A percentile compares a stretch with the other conserved stretches of the same genome.
phyloP scores from a whole-genome alignment of 257 asterid genomes.

The Lycium ferocissimum region DNA sequence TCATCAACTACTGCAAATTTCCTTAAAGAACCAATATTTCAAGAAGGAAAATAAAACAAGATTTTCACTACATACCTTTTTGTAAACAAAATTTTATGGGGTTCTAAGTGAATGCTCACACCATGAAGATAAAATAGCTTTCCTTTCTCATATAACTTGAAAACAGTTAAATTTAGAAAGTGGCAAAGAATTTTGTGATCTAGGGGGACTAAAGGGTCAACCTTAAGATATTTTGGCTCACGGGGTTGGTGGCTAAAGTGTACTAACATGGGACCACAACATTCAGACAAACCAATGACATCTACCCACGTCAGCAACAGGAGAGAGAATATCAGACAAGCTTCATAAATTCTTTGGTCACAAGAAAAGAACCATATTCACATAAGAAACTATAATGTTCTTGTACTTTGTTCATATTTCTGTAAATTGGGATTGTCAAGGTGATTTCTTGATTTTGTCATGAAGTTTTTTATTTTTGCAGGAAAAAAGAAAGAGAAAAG shows the following conservation, averaged over 20 bases:
- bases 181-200: constrained; percentile 39
- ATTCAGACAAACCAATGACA: not conserved
- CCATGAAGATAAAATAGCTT: not conserved
- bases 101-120: not conserved
- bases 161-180: constrained; percentile 10
- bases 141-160: not conserved
- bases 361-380: not conserved
- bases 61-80: constrained; percentile 26
- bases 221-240: constrained; percentile 22
- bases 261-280: constrained; percentile 15
- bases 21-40: not conserved
- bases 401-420: not conserved
- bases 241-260: constrained; percentile 31
- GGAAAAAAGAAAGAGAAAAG: too few species aligned
- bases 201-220: constrained; percentile 37
- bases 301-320: constrained; percentile 1
- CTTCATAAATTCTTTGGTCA: not conserved
- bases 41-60: not conserved
- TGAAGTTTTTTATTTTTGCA: not conserved
- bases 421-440: not conserved
- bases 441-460: not conserved
- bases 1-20: not conserved
- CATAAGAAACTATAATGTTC: not conserved
- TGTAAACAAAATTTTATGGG: not conserved
- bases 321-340: not conserved